These are phyloP conservation scores for Suillus bovinus DNA, from an alignment of 768 basidiomycete genomes.

Conservation along the genomic window DNA sequence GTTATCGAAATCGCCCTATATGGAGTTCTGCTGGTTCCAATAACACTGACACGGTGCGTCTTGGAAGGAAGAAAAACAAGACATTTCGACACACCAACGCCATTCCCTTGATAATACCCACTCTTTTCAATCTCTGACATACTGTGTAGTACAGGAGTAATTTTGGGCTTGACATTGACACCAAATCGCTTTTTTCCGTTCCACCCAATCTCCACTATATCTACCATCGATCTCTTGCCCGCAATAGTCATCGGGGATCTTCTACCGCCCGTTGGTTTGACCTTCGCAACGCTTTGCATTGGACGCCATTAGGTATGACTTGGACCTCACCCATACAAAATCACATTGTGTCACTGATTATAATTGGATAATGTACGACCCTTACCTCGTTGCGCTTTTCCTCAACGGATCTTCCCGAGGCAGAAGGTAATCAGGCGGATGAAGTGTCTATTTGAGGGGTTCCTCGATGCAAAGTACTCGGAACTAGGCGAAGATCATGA, in stretches of 20 bases:
- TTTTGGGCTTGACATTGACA: no score
- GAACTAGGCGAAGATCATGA: conserved; percentile 36
- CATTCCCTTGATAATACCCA: no score
- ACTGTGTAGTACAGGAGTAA: no score
- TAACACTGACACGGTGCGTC: no score
- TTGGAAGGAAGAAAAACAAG: no score
- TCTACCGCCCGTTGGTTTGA: conserved; percentile 28
- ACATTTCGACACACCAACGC: no score
- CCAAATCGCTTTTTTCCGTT: no score
- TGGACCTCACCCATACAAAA: conserved; percentile 30
- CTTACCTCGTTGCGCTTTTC: conserved; percentile 32
- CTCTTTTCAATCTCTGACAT: no score
- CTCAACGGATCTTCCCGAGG: conserved; percentile 31
- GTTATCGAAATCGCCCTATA: no score
- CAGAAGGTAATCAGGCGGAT: conserved; percentile 27
- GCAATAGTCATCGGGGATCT: conserved; percentile 26
- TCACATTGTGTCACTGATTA: conserved; percentile 36
- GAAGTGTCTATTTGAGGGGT: conserved; percentile 25
- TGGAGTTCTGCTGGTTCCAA: no score
- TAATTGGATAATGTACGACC: conserved; percentile 36
- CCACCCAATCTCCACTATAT: no score
- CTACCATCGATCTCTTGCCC: conserved; percentile 26
- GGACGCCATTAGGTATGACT: conserved; percentile 39
- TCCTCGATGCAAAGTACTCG: conserved; percentile 30
- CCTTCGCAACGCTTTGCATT: conserved; percentile 30